Evolutionary conservation across 2,329 filamentous ascomycete species (phyloP).

Genomic region (Fusarium zealandicum): DNA sequence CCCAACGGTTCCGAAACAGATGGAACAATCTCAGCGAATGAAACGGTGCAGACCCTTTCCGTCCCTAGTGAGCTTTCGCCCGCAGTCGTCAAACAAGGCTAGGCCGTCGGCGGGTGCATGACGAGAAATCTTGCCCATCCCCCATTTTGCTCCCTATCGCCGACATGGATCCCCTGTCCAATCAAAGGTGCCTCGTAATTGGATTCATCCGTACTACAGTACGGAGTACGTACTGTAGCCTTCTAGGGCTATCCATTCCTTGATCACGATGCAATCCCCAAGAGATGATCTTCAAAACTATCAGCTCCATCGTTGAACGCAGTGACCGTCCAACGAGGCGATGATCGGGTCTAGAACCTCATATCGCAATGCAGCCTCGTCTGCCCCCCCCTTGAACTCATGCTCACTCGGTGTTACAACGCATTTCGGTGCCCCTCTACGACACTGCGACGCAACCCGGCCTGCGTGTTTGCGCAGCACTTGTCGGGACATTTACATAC

Average conservation of each 20-base stretch:
- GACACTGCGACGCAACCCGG: slow-evolving; percentile 27
- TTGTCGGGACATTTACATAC: slow-evolving; percentile 1
- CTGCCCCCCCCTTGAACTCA: slow-evolving; percentile 9
- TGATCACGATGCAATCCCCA: too few species aligned
- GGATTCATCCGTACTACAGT: too few species aligned
- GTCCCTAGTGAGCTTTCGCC: not conserved
- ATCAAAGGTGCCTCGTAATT: slow-evolving; percentile 4
- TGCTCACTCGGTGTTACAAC: not conserved
- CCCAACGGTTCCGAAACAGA: not conserved
- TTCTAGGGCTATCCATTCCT: too few species aligned
- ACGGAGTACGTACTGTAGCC: too few species aligned
- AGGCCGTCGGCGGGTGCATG: not conserved
- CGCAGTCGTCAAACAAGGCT: not conserved
- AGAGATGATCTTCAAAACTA: slow-evolving; percentile 19
- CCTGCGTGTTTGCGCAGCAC: slow-evolving; percentile 21
- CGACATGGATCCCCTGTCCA: slow-evolving; percentile 1
- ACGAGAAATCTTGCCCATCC: not conserved
- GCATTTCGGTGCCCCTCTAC: slow-evolving; percentile 3
- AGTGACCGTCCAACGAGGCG: slow-evolving; percentile 11
- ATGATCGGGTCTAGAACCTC: slow-evolving; percentile 31
- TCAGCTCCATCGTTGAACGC: slow-evolving; percentile 5
- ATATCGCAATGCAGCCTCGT: slow-evolving; percentile 10
- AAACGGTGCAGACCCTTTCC: slow-evolving; percentile 5
- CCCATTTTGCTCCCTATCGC: not conserved
- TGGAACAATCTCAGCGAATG: slow-evolving; percentile 6